A percentile compares a stretch with the other conserved stretches of the same genome.
Conservation (phyloP, 768 basidiomycete species). For the Cubamyces lactineus region DNA sequence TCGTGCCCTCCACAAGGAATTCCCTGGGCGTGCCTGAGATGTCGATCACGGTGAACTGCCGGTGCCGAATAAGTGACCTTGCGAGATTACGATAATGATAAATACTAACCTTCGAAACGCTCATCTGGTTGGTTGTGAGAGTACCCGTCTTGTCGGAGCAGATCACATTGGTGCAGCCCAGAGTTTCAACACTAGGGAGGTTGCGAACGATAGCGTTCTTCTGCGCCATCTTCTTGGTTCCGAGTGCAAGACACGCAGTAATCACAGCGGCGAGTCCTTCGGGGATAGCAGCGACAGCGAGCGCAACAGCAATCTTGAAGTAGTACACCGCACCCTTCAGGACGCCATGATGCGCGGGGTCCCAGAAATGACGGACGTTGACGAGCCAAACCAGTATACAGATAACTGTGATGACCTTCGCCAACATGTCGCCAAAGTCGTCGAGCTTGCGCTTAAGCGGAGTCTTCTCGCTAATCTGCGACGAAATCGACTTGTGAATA, state of each 20-base stretch:
- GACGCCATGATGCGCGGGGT: conserved; percentile 88
- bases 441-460: conserved; percentile 97
- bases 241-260: conserved; percentile 93
- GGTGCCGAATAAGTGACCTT: neutral
- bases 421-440: conserved; percentile 96
- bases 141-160: conserved; percentile 99
- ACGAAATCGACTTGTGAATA: conserved; percentile 94
- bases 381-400: conserved; percentile 98
- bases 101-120: conserved; percentile 72
- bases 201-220: conserved; percentile 98
- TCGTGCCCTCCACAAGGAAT: conserved; percentile 87
- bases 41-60: conserved; percentile 77
- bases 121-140: conserved; percentile 97
- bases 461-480: conserved; percentile 94
- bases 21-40: conserved; percentile 56
- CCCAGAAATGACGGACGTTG: conserved; percentile 95
- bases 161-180: conserved; percentile 98
- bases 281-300: conserved; percentile 98
- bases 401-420: conserved; percentile 96
- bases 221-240: conserved; percentile 99
- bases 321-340: conserved; percentile 97
- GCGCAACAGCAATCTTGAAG: conserved; percentile 98
- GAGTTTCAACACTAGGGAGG: conserved; percentile 94
- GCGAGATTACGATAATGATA: neutral
- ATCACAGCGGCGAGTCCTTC: conserved; percentile 99